Base-by-base conservation (phyloP, 352 stramenopile genomes). In the Phytophthora agathidicida region DNA sequence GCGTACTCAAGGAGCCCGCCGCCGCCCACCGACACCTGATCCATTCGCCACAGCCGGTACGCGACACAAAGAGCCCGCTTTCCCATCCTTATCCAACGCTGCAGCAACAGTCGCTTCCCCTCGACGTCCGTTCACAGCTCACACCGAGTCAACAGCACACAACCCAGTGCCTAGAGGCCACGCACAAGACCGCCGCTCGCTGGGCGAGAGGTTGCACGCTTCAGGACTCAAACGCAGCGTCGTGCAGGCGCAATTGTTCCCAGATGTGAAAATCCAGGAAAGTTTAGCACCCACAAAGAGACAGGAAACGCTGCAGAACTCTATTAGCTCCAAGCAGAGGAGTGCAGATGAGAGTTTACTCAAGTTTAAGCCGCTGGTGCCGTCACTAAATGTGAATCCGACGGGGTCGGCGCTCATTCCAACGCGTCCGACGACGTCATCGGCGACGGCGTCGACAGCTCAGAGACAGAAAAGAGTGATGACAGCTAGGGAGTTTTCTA, bases 191-290 rank as follows among this genome's bases (percentile, higher is more conserved):
- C 45, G 20, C 0, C 35, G 48, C 7, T n/a, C 51, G 1, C 42
- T 91, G 14, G 47, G 65, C 0, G 63, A 80, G 13, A 71, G 83
- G 7, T 60, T 93, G 6, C 81, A 88, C 17, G 73, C 77, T n/a
- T 75, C 69, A 5, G 83, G 83, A 0, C 27, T 90, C 19, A 82
- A 86, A 43, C 70, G 77, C 6, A 88, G 70, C 35, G 68, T 89
- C 20, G 70, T 82, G 2, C 73, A 91, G 31, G 66, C 77, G 3
- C 71, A 78, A 51, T 20, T 88, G 14, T 77, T 84, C 54, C 75
- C 66, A 8, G 38, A 67, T 17, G 49, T 67, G 28, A 5, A 19
- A 17, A 11, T 17, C 30, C 24, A 52, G 27, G 56, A 51, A 35
- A 44, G 30, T 5, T 17, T 51, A 17, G 10, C 19, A 48, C 26